phyloP scores from a whole-genome alignment of 371 early-diverging fungal genomes.

The Quaeritorhiza haematococci region DNA sequence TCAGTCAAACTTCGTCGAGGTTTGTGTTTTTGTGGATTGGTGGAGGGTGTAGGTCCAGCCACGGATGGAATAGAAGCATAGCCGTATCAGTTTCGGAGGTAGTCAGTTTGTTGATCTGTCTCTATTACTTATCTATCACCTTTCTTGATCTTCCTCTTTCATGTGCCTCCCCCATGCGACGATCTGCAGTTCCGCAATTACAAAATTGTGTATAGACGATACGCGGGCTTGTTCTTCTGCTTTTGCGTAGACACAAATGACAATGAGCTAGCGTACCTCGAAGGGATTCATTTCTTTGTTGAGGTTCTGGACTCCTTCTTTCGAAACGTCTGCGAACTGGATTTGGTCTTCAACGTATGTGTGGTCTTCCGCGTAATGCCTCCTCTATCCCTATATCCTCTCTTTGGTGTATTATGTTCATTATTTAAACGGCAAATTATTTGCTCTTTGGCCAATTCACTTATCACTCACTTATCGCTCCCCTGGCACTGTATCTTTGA shows the following conservation, averaged over 20 bases:
- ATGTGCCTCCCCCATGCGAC: too few relatives aligned
- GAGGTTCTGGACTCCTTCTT: constrained; percentile 96
- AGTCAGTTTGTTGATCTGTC: too few relatives aligned
- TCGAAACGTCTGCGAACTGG: constrained; percentile 96
- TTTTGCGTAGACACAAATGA: constrained; percentile 95
- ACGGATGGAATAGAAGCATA: background rate
- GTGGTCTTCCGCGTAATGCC: constrained; percentile 50
- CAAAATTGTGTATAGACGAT: constrained; percentile 94
- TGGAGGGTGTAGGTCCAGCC: background rate
- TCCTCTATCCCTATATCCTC: too few relatives aligned
- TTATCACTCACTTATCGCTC: background rate
- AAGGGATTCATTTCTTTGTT: constrained; percentile 96
- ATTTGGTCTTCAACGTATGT: constrained; percentile 93
- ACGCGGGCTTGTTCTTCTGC: constrained; percentile 93
- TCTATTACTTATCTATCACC: too few relatives aligned
- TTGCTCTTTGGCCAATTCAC: background rate
- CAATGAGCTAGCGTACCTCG: constrained; percentile 89
- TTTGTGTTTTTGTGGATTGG: constrained; percentile 26
- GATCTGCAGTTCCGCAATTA: constrained; percentile 64
- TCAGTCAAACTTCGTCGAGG: constrained; percentile 95
- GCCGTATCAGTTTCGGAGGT: too few relatives aligned
- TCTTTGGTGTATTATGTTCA: too few relatives aligned
- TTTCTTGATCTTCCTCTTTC: background rate
- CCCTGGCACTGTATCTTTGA: too few relatives aligned
- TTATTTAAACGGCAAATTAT: too few relatives aligned